phyloP scores from a whole-genome alignment of 1,284 basidiomycete species.

The Apiotrichum montevideense region DNA sequence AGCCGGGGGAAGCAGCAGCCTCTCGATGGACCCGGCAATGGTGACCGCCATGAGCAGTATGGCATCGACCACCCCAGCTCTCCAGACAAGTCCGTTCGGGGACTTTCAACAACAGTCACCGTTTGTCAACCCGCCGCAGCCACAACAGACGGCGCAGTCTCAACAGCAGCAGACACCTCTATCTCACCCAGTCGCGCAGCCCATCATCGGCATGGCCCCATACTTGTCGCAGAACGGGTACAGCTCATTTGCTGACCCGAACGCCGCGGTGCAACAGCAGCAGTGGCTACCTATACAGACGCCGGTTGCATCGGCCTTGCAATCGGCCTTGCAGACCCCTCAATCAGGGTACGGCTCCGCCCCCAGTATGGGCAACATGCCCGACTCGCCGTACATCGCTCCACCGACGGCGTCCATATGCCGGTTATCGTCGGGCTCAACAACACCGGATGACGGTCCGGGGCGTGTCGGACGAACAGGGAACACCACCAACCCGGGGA shows the following conservation, averaged over 20 bases:
- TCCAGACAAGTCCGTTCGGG: neutral
- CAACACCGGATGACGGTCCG: slow-evolving; percentile 19
- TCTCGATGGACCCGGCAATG: neutral
- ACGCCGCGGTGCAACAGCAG: neutral
- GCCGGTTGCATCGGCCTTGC: neutral
- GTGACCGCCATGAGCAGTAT: neutral
- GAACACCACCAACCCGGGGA: neutral
- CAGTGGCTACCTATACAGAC: neutral
- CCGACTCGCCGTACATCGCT: neutral
- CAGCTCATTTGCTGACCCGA: neutral
- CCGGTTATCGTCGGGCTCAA: neutral
- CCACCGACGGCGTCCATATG: neutral
- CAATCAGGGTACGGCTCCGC: neutral
- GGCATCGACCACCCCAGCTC: neutral
- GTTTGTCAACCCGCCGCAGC: slow-evolving; percentile 2
- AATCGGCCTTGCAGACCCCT: neutral
- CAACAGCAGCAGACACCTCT: neutral
- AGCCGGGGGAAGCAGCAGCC: neutral
- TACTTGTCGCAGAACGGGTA: slow-evolving; percentile 5
- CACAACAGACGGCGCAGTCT: neutral
- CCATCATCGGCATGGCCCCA: slow-evolving; percentile 15
- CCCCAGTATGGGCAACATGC: no score
- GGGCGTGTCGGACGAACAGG: slow-evolving; percentile 9
- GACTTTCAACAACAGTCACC: slow-evolving; percentile 7
- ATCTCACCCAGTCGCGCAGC: slow-evolving; percentile 5